Evolutionary conservation across 345 rosid species (phyloP), one percentile per base, ranked within the genome.

Genomic region (Capsella bursapastoris): DNA sequence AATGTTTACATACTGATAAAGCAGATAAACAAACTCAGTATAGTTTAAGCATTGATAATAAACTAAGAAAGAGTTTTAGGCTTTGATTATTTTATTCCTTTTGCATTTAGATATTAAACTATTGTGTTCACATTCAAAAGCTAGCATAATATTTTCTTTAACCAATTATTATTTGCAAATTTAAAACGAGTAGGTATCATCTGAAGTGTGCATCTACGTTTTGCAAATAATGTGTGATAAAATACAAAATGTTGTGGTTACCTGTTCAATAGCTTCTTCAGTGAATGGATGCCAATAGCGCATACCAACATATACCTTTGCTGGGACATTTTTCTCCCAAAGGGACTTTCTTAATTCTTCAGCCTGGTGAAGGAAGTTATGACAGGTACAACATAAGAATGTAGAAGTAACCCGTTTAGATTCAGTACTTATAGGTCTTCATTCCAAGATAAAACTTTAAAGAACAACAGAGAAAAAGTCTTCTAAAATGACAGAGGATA

Each of bases 281-380:
- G 97, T 95, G 85, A 92, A 95, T 50, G 97, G 99, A 82, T 95
- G 99, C 99, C 99, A 95, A 74, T 95, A 95, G 10, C 97, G 91
- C 99, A 95, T 95, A 62, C 99, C 99, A 63, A 95, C 97, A 82
- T 95, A 95, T 2, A 92, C 97, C 71, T 89, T 89, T 15, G 97
- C 97, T 3, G 93, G 97, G 49, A 92, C 89, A 37, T 92, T 72
- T 82, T 95, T 95, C 47, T 65, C 96, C 83, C 88, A 86, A 57
- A 95, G 96, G 70, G 89, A 86, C 74, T 90, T 90, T 77, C 90
- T 86, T 72, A 95, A 61, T 62, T 89, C 97, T 86, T 92, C 97
- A 43, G 97, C 99, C 98, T 94, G 80, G 52, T 67, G 35, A 70
- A 69, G 51, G 27, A 70, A 67, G 55, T 38, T 56, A 70, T 43